phyloP scores from a whole-genome alignment of 306 rosid genomes.

The Begonia fuchsioides region DNA sequence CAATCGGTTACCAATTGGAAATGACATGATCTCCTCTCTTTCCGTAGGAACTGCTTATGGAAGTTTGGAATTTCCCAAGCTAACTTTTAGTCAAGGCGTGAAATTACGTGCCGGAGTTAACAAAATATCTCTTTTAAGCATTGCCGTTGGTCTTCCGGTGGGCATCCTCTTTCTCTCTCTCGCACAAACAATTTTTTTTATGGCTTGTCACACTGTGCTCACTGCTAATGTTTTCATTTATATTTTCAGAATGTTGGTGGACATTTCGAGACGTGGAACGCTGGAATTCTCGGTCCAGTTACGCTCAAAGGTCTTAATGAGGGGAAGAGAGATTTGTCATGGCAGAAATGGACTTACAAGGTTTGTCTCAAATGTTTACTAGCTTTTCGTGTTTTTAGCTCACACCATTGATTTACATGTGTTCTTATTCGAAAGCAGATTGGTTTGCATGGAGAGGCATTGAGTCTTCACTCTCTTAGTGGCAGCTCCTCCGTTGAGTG shows the following conservation, averaged over 20 bases:
- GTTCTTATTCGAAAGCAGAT: constrained; percentile 33
- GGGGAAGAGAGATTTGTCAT: constrained; percentile 83
- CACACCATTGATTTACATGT: constrained; percentile 12
- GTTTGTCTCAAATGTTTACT: constrained; percentile 4
- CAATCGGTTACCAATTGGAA: too few relatives aligned
- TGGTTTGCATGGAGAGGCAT: constrained; percentile 85
- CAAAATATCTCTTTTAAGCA: constrained; percentile 71
- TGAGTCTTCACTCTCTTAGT: constrained; percentile 79
- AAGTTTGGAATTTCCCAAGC: background rate
- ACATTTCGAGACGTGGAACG: constrained; percentile 94
- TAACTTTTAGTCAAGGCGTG: constrained; percentile 10
- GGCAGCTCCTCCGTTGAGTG: constrained; percentile 95
- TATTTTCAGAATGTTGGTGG: constrained; percentile 77
- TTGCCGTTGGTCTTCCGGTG: constrained; percentile 93
- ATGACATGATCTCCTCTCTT: constrained; percentile 10
- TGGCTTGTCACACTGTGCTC: too few relatives aligned
- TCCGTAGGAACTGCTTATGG: constrained; percentile 21
- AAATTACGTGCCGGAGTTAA: constrained; percentile 73
- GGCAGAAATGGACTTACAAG: constrained; percentile 99
- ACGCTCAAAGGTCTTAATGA: constrained; percentile 66
- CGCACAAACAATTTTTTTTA: too few relatives aligned
- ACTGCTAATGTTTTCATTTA: background rate
- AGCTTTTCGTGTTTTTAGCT: background rate
- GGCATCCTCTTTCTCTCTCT: constrained; percentile 14
- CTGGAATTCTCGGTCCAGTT: constrained; percentile 90